Evolutionary conservation across 805 yeast species (phyloP).

Genomic region (Wickerhamomyces tratensis): DNA sequence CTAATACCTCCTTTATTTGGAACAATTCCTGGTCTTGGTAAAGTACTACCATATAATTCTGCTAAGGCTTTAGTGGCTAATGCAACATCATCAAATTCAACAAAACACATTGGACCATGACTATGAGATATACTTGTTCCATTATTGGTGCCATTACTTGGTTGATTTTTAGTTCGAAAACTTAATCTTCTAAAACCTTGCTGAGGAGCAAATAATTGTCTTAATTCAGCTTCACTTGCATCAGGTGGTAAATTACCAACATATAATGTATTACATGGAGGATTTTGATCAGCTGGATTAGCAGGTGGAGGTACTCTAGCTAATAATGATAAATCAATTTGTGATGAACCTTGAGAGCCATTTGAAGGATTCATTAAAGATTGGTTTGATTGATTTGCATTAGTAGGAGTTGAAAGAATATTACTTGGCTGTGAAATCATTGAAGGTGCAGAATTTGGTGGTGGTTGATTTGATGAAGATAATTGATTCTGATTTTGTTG

Average conservation of each 20-base stretch:
- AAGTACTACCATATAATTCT: constrained; percentile 84
- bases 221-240: constrained; percentile 87
- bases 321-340: constrained; percentile 57
- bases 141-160: constrained; percentile 23
- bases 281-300: constrained; percentile 98
- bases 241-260: constrained; percentile 98
- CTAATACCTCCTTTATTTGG: constrained; percentile 89
- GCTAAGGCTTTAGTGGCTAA: constrained; percentile 91
- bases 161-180: constrained; percentile 65
- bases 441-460: constrained; percentile 3
- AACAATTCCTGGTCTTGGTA: constrained; percentile 68
- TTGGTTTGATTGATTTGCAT: constrained; percentile 5
- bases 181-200: constrained; percentile 89
- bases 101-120: constrained; percentile 99
- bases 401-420: constrained; percentile 11
- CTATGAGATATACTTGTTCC: constrained; percentile 24
- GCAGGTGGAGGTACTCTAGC: constrained; percentile 88
- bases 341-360: constrained; percentile 19
- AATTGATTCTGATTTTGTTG: constrained; percentile 2
- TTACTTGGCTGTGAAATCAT: constrained; percentile 3
- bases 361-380: constrained; percentile 2
- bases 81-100: constrained; percentile 93
- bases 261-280: constrained; percentile 94
- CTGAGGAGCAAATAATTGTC: constrained; percentile 79
- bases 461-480: background rate